These are phyloP conservation scores for Elasticomyces elasticus DNA, from an alignment of 495 filamentous ascomycete genomes.

Conservation along the genomic window DNA sequence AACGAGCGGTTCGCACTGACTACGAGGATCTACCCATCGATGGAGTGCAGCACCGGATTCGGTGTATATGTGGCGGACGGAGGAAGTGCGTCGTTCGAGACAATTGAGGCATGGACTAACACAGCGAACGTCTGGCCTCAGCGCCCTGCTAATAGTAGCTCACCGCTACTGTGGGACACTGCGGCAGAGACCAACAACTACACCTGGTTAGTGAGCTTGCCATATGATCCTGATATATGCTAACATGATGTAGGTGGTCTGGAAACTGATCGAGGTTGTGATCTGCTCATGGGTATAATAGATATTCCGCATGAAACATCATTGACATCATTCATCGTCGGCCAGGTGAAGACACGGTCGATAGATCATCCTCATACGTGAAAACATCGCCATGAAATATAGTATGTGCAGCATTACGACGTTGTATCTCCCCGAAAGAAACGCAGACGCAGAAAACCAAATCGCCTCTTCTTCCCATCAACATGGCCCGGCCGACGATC, in stretches of 20 bases:
- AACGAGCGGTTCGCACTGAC: conserved; percentile 33
- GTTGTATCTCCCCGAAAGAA: not conserved
- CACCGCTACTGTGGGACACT: conserved; percentile 30
- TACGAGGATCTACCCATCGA: conserved; percentile 31
- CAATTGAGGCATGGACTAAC: conserved; percentile 22
- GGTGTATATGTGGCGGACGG: conserved; percentile 27
- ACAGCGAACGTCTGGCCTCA: conserved; percentile 27
- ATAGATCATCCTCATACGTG: too few relatives aligned
- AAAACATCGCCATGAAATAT: too few relatives aligned
- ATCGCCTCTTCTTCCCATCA: conserved; percentile 6
- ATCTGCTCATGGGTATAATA: too few relatives aligned
- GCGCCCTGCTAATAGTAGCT: conserved; percentile 28
- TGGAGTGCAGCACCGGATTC: conserved; percentile 25
- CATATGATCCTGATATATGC: too few relatives aligned
- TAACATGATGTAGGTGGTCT: too few relatives aligned
- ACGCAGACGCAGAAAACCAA: not conserved
- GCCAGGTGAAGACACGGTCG: too few relatives aligned
- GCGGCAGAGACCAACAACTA: conserved; percentile 32
- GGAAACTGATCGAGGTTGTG: too few relatives aligned
- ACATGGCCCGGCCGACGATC: too few relatives aligned
- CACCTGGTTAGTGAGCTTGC: too few relatives aligned
- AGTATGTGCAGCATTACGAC: too few relatives aligned
- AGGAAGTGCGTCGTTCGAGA: conserved; percentile 21
- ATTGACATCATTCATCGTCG: too few relatives aligned
- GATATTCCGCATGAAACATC: too few relatives aligned